Evolutionary conservation across 805 yeast genomes (phyloP), one percentile per base, ranked within the genome.

Genomic region (Candida arabinofermentans): DNA sequence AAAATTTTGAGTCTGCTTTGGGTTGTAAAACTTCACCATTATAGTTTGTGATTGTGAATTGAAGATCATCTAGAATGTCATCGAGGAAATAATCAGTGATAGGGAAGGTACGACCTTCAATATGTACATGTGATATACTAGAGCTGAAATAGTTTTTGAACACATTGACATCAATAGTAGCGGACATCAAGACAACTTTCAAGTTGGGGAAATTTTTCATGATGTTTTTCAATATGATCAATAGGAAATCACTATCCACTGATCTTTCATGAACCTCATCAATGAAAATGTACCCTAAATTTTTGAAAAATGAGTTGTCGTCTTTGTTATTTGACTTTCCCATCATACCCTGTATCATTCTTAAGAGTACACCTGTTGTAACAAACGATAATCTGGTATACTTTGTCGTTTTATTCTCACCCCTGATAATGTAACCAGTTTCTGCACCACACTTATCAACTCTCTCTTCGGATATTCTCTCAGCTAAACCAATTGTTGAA

Each of bases 251-350:
- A 46, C 90, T 80, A 54, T 91, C 98, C 42, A 90, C 77, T 0
- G 96, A 88, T 50, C 98, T 68, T 63, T 91, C 98, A 60, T 91
- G 98, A n/a, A 91, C 98, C 64, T 91, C 98, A 70, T 91, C 98
- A 30, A 90, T 79, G 31, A 90, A 80, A 29, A 90, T 75, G 54
- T 83, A 85, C 24, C 81, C 79, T 14, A 90, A 64, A 40, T 74
- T 65, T 12, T 71, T 68, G 46, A 85, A 74, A 37, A 78, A 63
- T 1, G 61, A 58, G 30, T 60, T 52, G 22, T 62, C 64, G 13
- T 54, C 46, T 6, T 39, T 29, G 8, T 47, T 44, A 6, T 50
- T 47, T 5, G 57, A 43, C 1, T 58, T 57, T 0, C 55, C 51
- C 6, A 60, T 57, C 33, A 76, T 56, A 39, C 71, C 63, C 58